phyloP scores from a whole-genome alignment of 108 stramenopile genomes.

The Cyclotella kingstonii region DNA sequence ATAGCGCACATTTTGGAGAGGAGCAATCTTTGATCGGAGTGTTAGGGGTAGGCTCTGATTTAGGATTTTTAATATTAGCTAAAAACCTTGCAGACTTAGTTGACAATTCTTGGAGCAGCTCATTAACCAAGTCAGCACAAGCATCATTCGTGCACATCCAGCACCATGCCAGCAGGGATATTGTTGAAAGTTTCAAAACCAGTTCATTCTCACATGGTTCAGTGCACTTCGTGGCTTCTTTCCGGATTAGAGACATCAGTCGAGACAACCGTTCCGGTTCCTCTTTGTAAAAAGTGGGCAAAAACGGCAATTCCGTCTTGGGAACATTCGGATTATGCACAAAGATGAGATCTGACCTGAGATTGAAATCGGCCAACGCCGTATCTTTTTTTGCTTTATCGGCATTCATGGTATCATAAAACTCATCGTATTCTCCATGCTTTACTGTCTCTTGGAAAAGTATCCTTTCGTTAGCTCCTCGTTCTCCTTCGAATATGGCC shows the following conservation, averaged over 20 bases:
- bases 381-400: background rate
- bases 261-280: conserved; percentile 33
- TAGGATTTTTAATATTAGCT: too few relatives aligned
- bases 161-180: conserved; percentile 38
- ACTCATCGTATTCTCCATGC: too few relatives aligned
- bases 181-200: conserved; percentile 20
- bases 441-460: background rate
- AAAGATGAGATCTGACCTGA: conserved; percentile 45
- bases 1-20: conserved; percentile 23
- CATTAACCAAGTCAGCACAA: too few relatives aligned
- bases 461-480: background rate
- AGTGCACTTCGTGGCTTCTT: conserved; percentile 30
- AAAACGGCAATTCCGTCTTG: conserved; percentile 15
- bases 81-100: too few relatives aligned
- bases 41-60: conserved; percentile 5
- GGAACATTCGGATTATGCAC: conserved; percentile 31
- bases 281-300: conserved; percentile 29
- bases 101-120: too few relatives aligned
- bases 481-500: conserved; percentile 38
- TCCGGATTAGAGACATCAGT: conserved; percentile 23
- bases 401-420: background rate
- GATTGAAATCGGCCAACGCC: conserved; percentile 17
- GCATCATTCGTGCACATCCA: too few relatives aligned
- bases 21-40: conserved; percentile 40
- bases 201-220: background rate